Base-by-base conservation (phyloP, 2,329 filamentous ascomycete species). In the Ophiostoma quercus region DNA sequence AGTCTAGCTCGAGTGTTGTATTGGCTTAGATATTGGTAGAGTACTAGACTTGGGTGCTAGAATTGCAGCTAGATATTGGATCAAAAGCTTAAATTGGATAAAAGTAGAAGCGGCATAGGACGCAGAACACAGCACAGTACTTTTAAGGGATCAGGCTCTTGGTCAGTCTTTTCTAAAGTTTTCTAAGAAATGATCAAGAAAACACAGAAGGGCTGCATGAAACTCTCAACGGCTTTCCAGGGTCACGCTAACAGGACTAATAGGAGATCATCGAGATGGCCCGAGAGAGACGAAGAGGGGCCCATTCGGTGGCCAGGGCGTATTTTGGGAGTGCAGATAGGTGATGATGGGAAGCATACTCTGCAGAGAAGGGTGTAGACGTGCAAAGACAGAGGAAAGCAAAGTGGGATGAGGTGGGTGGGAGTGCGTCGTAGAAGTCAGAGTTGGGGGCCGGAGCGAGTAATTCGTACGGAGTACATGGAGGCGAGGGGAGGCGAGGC, bases 261-360 rank as follows among this genome's bases (percentile, higher is more conserved):
- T 57, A 57, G 51, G 51, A 57, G 51, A 57, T 57, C 51, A 57
- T 57, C 51, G n/a, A 57, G 51, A 57, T 57, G 51, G 51, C 51
- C 51, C 51, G 51, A 57, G 51, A 57, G 51, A 57, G 51, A 57
- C 51, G 51, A 57, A 62, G 25, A 62, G 57, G 25, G 57, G 57
- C 57, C 57, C 57, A 14, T 62, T 62, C 16, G 32, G 57, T 25
- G 57, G 57, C 57, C 57, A 32, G 11, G 57, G 57, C n/a, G 22
- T 34, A 25, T 12, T 14, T 41, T 1, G 11, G 3, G 39, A 41
- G 39, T 41, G 12, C 34, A 34, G 47, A 51, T 51, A 19, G 51
- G 3, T 32, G 22, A 62, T 7, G 25, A 62, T 29, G 57, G 22
- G 12, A 60, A 16, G 25, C 8, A 34, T 34, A 34, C 34, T 34